These are phyloP conservation scores for Cadophora sp. DNA, from an alignment of 2,329 filamentous ascomycete genomes.

Conservation along the genomic window DNA sequence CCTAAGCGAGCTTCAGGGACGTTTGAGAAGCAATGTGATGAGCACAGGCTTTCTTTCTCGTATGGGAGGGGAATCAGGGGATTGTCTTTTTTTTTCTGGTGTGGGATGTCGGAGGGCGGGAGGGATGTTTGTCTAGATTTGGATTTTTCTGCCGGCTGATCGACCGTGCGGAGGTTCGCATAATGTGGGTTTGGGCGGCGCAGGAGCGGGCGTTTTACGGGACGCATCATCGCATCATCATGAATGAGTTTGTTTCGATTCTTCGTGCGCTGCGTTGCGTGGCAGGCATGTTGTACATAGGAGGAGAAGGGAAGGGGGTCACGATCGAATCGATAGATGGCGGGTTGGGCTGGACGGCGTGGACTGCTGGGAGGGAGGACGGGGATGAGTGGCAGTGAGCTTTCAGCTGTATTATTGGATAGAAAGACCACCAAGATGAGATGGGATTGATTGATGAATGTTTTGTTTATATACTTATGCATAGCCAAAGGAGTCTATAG, in stretches of 20 bases:
- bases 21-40: conserved; percentile 32
- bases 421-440: background rate
- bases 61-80: background rate
- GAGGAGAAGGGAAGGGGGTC: conserved; percentile 10
- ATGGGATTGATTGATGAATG: conserved; percentile 10
- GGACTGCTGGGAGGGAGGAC: background rate
- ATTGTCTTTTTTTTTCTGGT: background rate
- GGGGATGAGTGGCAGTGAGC: background rate
- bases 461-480: conserved; percentile 17
- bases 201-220: conserved; percentile 33
- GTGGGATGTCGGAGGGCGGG: conserved; percentile 22
- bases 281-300: conserved; percentile 26
- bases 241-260: conserved; percentile 29
- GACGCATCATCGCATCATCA: conserved; percentile 27
- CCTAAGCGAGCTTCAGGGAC: conserved; percentile 30
- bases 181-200: conserved; percentile 29
- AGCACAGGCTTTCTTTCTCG: conserved; percentile 18
- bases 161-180: conserved; percentile 35
- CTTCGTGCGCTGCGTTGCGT: conserved; percentile 10
- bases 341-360: background rate
- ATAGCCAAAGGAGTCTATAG: conserved; percentile 25
- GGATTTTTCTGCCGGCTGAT: conserved; percentile 25
- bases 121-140: conserved; percentile 28
- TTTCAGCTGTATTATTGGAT: conserved; percentile 22
- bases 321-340: conserved; percentile 8